These are phyloP conservation scores for Candida pseudoviswanathii DNA, from an alignment of 1,139 yeast species.

Conservation along the genomic window DNA sequence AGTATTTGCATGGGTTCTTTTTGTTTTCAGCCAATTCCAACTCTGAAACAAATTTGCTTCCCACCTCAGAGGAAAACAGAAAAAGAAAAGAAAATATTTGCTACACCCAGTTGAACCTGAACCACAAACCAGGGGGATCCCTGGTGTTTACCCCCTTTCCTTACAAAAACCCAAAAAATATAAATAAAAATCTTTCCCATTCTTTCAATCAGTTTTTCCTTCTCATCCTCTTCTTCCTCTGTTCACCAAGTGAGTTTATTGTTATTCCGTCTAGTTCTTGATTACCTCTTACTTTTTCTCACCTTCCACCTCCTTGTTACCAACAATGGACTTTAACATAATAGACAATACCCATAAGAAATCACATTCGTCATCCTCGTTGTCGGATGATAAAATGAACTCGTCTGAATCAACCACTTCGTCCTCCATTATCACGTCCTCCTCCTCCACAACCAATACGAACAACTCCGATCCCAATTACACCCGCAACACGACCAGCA, in stretches of 20 bases:
- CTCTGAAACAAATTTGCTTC: conserved; percentile 1
- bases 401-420: conserved; percentile 2
- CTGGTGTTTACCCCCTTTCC: conserved; percentile 1
- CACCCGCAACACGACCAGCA: background rate
- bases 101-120: too few species aligned
- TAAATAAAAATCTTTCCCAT: conserved; percentile 1
- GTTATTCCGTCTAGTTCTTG: background rate
- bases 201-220: background rate
- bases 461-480: background rate
- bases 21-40: background rate
- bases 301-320: background rate
- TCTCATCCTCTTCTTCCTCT: background rate
- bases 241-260: background rate
- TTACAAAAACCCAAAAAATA: background rate
- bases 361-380: background rate
- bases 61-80: background rate
- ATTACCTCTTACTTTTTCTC: background rate
- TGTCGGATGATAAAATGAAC: conserved; percentile 2
- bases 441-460: conserved; percentile 1
- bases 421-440: background rate
- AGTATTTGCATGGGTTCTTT: background rate
- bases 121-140: too few species aligned
- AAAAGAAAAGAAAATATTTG: background rate
- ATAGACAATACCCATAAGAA: background rate
- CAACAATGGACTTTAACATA: conserved; percentile 1